Evolutionary conservation across 2,329 filamentous ascomycete species (phyloP).

Genomic region (Paecilomyces fulvus): DNA sequence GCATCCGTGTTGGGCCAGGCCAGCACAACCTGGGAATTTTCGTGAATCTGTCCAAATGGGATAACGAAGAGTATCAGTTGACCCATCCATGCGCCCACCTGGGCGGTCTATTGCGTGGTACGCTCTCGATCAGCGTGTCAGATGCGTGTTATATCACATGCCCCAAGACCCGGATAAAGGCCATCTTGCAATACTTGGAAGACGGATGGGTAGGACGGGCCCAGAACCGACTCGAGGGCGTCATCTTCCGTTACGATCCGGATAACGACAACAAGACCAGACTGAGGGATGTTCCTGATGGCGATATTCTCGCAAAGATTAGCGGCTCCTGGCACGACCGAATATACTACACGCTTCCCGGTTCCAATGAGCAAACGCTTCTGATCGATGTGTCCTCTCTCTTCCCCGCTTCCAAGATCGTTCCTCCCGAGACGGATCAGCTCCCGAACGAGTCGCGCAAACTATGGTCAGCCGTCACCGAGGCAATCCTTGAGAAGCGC

Average conservation of each 20-base stretch:
- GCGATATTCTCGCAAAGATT: slow-evolving; percentile 72
- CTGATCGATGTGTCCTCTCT: slow-evolving; percentile 87
- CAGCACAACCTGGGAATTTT: slow-evolving; percentile 96
- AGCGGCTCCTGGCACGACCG: slow-evolving; percentile 78
- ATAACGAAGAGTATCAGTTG: slow-evolving; percentile 87
- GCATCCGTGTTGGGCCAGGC: slow-evolving; percentile 81
- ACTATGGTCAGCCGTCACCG: slow-evolving; percentile 81
- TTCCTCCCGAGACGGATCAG: slow-evolving; percentile 71
- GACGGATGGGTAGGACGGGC: slow-evolving; percentile 90
- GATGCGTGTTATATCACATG: slow-evolving; percentile 86
- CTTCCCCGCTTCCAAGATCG: slow-evolving; percentile 64
- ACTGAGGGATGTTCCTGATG: slow-evolving; percentile 78
- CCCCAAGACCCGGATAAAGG: slow-evolving; percentile 81
- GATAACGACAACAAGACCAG: slow-evolving; percentile 71
- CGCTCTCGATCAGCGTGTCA: slow-evolving; percentile 81
- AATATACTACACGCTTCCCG: slow-evolving; percentile 50
- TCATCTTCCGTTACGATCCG: slow-evolving; percentile 84
- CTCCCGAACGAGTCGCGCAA: slow-evolving; percentile 81
- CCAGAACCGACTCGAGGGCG: slow-evolving; percentile 84
- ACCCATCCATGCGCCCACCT: slow-evolving; percentile 92
- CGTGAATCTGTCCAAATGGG: slow-evolving; percentile 69
- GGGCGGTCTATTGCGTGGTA: slow-evolving; percentile 76
- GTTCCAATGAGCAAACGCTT: slow-evolving; percentile 49
- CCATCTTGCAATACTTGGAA: slow-evolving; percentile 85
- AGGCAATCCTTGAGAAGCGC: slow-evolving; percentile 75